Percentiles rank a stretch among this genome's conserved stretches.
Conservation (phyloP, 306 rosid genomes). For the Sechiopsis laciniata region DNA sequence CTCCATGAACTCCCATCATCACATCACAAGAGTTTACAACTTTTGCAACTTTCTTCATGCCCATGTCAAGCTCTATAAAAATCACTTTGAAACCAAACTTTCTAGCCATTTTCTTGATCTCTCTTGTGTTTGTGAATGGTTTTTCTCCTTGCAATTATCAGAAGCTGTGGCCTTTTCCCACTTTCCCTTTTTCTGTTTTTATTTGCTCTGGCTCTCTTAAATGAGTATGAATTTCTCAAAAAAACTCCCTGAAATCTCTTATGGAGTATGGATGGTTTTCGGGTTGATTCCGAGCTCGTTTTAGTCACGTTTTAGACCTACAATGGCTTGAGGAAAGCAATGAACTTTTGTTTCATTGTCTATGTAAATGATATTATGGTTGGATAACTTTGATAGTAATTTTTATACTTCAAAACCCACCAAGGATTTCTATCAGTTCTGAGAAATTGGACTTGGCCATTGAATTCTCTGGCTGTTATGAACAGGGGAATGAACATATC, state of each 20-base stretch:
- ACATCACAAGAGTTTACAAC: slow-evolving; percentile 84
- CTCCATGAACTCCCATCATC: slow-evolving; percentile 88
- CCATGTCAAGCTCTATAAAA: slow-evolving; percentile 41
- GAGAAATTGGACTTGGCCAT: slow-evolving; percentile 68
- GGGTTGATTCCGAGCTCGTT: slow-evolving; percentile 64
- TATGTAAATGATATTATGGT: slow-evolving; percentile 44
- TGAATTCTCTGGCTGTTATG: slow-evolving; percentile 49
- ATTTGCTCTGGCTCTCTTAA: slow-evolving; percentile 44
- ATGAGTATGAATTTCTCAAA: slow-evolving; percentile 49
- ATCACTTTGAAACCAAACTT: slow-evolving; percentile 53
- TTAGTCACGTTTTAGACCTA: slow-evolving; percentile 55
- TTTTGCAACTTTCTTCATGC: slow-evolving; percentile 40
- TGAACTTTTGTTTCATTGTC: slow-evolving; percentile 54
- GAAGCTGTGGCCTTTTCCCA: slow-evolving; percentile 44
- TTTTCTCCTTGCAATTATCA: slow-evolving; percentile 55
- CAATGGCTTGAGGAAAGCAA: slow-evolving; percentile 62
- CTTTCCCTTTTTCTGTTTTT: slow-evolving; percentile 28
- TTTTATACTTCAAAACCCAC: slow-evolving; percentile 48
- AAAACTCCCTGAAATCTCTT: slow-evolving; percentile 57
- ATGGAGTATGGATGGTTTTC: slow-evolving; percentile 46
- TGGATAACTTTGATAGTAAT: slow-evolving; percentile 48
- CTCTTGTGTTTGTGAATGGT: slow-evolving; percentile 57
- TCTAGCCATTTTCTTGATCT: slow-evolving; percentile 48
- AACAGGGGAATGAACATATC: slow-evolving; percentile 67
- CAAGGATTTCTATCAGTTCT: slow-evolving; percentile 36